These are phyloP conservation scores for Apophysomyces trapeziformis DNA, from an alignment of 371 early-diverging fungal genomes.

Conservation along the genomic window DNA sequence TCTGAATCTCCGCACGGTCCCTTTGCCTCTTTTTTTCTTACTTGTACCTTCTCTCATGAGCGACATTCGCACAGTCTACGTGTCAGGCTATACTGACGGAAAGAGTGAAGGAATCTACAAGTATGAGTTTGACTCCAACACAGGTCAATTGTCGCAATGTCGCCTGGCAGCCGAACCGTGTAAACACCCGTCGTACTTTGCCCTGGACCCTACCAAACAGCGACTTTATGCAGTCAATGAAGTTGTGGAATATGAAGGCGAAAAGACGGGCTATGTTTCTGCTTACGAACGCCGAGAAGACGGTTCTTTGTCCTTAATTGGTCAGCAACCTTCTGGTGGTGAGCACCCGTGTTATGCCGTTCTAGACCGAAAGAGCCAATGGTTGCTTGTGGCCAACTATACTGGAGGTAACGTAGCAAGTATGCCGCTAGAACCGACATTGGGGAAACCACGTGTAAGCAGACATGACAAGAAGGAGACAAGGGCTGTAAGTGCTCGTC, in stretches of 20 bases:
- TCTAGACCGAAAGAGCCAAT: constrained; percentile 20
- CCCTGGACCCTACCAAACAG: constrained; percentile 20
- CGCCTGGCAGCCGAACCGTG: constrained; percentile 28
- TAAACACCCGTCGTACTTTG: constrained; percentile 38
- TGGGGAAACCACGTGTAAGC: constrained; percentile 15
- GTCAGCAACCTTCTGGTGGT: constrained; percentile 36
- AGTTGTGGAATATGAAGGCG: constrained; percentile 24
- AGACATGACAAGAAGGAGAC: constrained; percentile 21
- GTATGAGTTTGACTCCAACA: constrained; percentile 34
- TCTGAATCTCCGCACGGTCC: no score
- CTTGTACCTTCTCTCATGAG: not conserved
- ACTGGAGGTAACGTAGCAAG: constrained; percentile 34
- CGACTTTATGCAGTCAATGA: constrained; percentile 42
- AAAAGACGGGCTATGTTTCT: constrained; percentile 35
- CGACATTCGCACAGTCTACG: constrained; percentile 26
- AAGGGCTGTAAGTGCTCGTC: constrained; percentile 38
- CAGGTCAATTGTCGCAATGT: constrained; percentile 29
- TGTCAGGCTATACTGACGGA: constrained; percentile 47
- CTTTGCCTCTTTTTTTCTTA: no score
- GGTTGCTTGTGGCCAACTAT: constrained; percentile 46
- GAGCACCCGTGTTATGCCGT: constrained; percentile 40
- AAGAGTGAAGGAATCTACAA: constrained; percentile 42
- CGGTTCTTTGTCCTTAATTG: constrained; percentile 27
- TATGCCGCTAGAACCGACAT: constrained; percentile 20
- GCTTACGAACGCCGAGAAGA: constrained; percentile 29